These are phyloP conservation scores for Suillus subaureus DNA, from an alignment of 768 basidiomycete species.

Conservation along the genomic window DNA sequence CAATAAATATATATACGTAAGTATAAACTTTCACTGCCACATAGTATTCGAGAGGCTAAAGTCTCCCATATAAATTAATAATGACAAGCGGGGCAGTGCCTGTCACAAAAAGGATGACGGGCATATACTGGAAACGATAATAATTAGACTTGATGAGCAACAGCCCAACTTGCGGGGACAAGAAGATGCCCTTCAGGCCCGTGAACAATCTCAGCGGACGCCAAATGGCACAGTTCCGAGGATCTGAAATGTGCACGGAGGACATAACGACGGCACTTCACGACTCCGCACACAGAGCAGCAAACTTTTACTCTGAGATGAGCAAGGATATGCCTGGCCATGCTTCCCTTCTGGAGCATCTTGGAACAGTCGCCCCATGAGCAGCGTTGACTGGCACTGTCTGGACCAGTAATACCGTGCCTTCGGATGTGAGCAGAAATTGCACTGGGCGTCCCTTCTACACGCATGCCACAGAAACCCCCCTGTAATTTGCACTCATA, in stretches of 20 bases:
- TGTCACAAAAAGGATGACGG: not conserved
- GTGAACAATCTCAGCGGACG: not conserved
- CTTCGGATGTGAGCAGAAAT: slow-evolving; percentile 9
- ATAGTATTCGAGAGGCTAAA: not conserved
- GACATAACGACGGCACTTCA: not conserved
- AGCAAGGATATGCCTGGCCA: slow-evolving; percentile 12
- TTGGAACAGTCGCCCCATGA: slow-evolving; percentile 6
- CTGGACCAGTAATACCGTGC: slow-evolving; percentile 4
- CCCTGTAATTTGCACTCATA: not conserved
- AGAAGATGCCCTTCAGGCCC: not conserved
- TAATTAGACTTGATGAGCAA: not conserved
- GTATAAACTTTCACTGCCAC: not conserved
- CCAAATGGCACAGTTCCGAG: not conserved
- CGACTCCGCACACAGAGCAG: slow-evolving; percentile 4
- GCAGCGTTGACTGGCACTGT: slow-evolving; percentile 2
- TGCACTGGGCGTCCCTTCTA: slow-evolving; percentile 10
- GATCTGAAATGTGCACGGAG: not conserved
- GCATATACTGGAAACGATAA: not conserved
- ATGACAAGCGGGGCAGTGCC: not conserved
- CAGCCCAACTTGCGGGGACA: not conserved
- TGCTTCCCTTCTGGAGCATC: not conserved
- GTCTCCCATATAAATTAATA: not conserved
- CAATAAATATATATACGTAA: not conserved
- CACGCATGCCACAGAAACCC: not conserved
- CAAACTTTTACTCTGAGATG: slow-evolving; percentile 3